Base-by-base conservation (phyloP, 345 rosid species). In the Salix brachista region DNA sequence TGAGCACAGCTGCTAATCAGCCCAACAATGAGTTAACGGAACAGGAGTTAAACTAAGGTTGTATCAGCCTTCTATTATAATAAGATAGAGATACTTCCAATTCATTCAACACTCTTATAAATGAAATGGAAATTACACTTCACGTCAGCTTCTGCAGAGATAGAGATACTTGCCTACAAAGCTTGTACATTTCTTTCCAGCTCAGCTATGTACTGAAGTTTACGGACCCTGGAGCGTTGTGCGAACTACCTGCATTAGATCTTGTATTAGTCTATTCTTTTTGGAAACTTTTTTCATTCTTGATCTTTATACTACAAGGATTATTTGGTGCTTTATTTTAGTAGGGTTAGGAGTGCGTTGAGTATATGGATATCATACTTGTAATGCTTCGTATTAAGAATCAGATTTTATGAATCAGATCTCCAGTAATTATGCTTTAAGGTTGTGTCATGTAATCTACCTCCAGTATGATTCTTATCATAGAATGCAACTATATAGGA, bases 141-240 rank as follows among this genome's bases (percentile, higher is more conserved):
- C 21, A 25, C 67, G 39, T 65, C 58, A 69, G 62, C 26, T 72
- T 74, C 78, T 72, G 62, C 73, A 32, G 34, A 60, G 25, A 65
- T 13, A 48, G 2, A 21, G 23, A 41, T 58, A 81, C 83, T 86
- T 81, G 84, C 99, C 94, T 96, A 94, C 81, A 96, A 92, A 84
- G 91, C 88, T 85, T 96, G 98, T 44, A 96, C 99, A 84, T 90
- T 92, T 74, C 94, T 90, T 90, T 96, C 99, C 84, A 94, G 84
- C 86, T 96, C 97, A 85, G 99, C 94, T 83, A 96, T 96, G 85
- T 94, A 94, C 86, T 96, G 99, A 78, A 94, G 98, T 84, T 94
- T 96, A 32, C 99, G 91, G 32, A 92, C 98, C 77, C 99, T 84
- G 67, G 99, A 96, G 46, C 98, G 93, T 74, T 96, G 99, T 77